Conservation (phyloP, 2,329 filamentous ascomycete species). For the Domatiomyces globalis region DNA sequence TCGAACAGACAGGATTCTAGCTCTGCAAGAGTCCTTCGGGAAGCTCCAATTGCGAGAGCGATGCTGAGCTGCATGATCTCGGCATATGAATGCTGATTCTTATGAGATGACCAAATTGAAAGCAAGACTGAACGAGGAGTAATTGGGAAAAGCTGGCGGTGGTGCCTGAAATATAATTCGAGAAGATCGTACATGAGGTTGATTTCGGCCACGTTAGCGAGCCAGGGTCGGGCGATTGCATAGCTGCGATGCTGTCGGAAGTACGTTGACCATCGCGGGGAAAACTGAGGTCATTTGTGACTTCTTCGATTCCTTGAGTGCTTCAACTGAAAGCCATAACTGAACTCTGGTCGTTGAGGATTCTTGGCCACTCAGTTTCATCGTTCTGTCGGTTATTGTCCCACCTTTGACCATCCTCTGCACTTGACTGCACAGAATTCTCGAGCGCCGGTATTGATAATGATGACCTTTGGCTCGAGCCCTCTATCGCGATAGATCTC, state of each 20-base stretch:
- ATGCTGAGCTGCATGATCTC: conserved; percentile 1
- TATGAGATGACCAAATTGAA: neutral
- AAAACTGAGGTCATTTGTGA: neutral
- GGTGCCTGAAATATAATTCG: neutral
- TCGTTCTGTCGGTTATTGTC: neutral
- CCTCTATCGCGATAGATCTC: too few species aligned
- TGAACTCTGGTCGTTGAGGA: neutral
- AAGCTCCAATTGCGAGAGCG: neutral
- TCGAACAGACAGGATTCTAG: neutral
- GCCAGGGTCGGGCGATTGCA: neutral
- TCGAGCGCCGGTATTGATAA: neutral
- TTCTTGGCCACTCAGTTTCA: neutral
- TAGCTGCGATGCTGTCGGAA: neutral
- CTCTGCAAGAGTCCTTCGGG: neutral
- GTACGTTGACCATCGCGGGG: conserved; percentile 1
- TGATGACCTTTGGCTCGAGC: neutral
- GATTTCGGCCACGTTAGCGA: neutral
- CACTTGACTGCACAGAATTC: neutral
- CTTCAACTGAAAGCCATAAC: neutral
- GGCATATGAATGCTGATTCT: neutral
- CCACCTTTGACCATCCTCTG: neutral
- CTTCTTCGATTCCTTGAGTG: neutral
- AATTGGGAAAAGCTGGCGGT: neutral
- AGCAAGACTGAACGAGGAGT: conserved; percentile 1
- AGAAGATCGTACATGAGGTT: neutral